Base-by-base conservation (phyloP, 2,329 filamentous ascomycete species). In the Epicoccum nigrum region DNA sequence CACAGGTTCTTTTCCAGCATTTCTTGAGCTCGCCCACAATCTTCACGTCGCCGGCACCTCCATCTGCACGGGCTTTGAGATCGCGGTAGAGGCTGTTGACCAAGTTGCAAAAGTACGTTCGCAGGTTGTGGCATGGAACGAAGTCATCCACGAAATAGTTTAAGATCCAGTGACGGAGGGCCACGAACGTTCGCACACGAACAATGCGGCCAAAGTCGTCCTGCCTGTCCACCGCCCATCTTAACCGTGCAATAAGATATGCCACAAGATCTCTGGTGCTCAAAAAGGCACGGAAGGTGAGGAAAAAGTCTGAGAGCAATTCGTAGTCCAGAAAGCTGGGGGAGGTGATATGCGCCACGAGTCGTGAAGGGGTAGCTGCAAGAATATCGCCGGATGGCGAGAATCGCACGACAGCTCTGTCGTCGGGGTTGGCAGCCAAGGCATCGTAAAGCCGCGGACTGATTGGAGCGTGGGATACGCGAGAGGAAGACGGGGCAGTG, bases 71-170 rank as follows among this genome's bases (percentile, higher is more conserved):
- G 39, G 74, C 72, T 45, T 76, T 79, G 27, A 87, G 75, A 47
- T 80, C 75, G 23, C 72, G 67, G 49, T 83, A 82, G 46, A 88
- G 69, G 19, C 71, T 69, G 70, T 97, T 97, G 51, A 97, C 80
- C 7, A 92, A 80, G 25, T 86, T 80, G 74, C 93, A 97, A 68
- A 97, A 97, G 13, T 84, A 83, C 4, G 83, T 78, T 7, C 93
- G 86, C 25, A 97, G 79, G 35, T 83, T 78, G 67, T 88, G 86
- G 68, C 92, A 86, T 19, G 87, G 75, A 32, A 95, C 84, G 70
- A 96, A 99, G 69, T 99, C 94, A 68, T 99, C 94, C 47, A 90
- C 82, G 62, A 97, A 99, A 73, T 99, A 99, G 72, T 99, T 99
- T 56, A 99, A 76, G 50, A 97, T 92, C 94, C 94, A 99, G 73